Conservation (phyloP, 1,284 basidiomycete species). For the Ganoderma boninense region DNA sequence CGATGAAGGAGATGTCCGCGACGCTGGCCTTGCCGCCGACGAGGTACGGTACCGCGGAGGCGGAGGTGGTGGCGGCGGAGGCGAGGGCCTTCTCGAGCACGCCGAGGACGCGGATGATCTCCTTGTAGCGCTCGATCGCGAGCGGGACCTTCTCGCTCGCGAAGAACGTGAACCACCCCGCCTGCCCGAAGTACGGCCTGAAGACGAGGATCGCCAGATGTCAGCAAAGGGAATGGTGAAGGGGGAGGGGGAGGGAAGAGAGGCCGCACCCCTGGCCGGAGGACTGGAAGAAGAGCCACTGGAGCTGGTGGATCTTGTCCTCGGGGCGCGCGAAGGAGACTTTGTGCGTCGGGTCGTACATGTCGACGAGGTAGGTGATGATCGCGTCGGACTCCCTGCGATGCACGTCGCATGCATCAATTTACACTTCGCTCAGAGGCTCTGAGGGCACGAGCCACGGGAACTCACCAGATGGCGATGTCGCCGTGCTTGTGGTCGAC, state of each 20-base stretch:
- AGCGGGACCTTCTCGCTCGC: conserved; percentile 36
- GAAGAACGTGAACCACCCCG: conserved; percentile 38
- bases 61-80: no score
- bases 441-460: neutral
- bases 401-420: neutral
- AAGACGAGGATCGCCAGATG: neutral
- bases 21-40: conserved; percentile 29
- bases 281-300: conserved; percentile 41
- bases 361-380: conserved; percentile 40
- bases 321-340: conserved; percentile 33
- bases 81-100: conserved; percentile 39
- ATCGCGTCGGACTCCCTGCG: conserved; percentile 44
- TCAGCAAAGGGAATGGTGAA: neutral
- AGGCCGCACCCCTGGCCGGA: conserved; percentile 36
- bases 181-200: conserved; percentile 37
- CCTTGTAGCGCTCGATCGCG: conserved; percentile 41
- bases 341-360: conserved; percentile 28
- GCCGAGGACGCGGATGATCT: conserved; percentile 39
- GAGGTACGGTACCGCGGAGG: conserved; percentile 25
- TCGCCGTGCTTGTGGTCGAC: conserved; percentile 46
- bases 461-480: conserved; percentile 32
- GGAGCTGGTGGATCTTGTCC: conserved; percentile 34
- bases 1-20: conserved; percentile 28
- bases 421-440: neutral
- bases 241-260: neutral